Evolutionary conservation across 257 asterid genomes (phyloP), one percentile per base, ranked within the genome.

Genomic region (Solanum habrochaites): DNA sequence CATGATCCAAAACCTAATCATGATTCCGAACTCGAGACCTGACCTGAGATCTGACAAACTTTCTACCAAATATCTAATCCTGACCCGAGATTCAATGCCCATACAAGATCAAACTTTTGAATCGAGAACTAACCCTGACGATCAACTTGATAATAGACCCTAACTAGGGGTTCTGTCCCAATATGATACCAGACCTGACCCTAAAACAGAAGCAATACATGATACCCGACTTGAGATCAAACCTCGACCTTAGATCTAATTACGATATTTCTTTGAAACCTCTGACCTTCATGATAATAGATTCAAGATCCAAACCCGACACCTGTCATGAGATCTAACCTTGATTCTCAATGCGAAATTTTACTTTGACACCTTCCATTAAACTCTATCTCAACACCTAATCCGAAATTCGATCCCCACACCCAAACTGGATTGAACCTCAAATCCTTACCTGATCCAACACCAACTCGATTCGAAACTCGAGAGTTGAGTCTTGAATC

Each of bases 1-100:
- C 0, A 18, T 56, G 11, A 20, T 56, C 25, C 0, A 2, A 7
- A 2, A 56, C 11, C n/a, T 3, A 3, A 56, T n/a, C 8, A 2
- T 7, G 25, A 56, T 7, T 56, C 2, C 21, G 2, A 4, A 20
- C 11, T 56, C 5, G 25, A 20, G 25, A 56, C 20, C 11, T 4
- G n/a, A 18, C 25, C 0, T 0, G 2, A 2, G 64, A 7, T 56
- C n/a, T 20, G 3, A 20, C 4, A 4, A 20, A 56, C 23, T 56
- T 56, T 18, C 8, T 11, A 56, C 11, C 25, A 56, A 56, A 56
- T 0, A 56, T 56, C 11, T 56, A 11, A 20, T 20, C 64, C 11
- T 0, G 11, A 56, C 64, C 11, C 25, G 2, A 56, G 64, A 18
- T 56, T 56, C 11, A 20, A 20, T 10, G 8, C 2, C 4, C 11